Percentiles rank a stretch among this genome's conserved stretches.
Conservation (phyloP, 345 rosid genomes). For the Tarenaya hassleriana region DNA sequence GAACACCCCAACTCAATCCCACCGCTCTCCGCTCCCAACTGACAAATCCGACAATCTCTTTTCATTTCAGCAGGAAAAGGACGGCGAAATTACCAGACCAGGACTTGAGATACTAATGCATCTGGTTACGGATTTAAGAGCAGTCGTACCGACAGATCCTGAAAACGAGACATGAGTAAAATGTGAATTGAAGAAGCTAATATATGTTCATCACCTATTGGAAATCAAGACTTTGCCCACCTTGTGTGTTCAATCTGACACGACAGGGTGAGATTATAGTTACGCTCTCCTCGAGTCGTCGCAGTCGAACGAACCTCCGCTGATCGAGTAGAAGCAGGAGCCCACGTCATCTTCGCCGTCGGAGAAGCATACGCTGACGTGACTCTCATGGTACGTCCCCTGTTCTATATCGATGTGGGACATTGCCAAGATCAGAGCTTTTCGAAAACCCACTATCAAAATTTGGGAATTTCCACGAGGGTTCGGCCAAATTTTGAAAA, state of each 20-base stretch:
- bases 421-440: conserved; percentile 33
- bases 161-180: conserved; percentile 17
- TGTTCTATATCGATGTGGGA: conserved; percentile 48
- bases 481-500: too few species aligned
- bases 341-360: conserved; percentile 47
- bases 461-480: not conserved
- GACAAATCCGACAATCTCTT: conserved; percentile 72
- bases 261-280: conserved; percentile 33
- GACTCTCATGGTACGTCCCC: conserved; percentile 34
- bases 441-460: not conserved
- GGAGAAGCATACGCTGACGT: conserved; percentile 46
- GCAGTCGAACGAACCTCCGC: conserved; percentile 52
- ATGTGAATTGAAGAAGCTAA: conserved; percentile 12
- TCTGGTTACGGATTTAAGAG: conserved; percentile 56
- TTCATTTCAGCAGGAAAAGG: conserved; percentile 32
- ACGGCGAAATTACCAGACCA: conserved; percentile 37
- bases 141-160: conserved; percentile 48
- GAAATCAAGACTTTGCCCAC: conserved; percentile 22
- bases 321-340: conserved; percentile 59
- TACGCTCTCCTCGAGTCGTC: conserved; percentile 47
- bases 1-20: conserved; percentile 80
- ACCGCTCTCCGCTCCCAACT: conserved; percentile 57
- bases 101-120: conserved; percentile 63
- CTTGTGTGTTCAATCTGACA: conserved; percentile 50
- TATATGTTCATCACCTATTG: not conserved